Base-by-base conservation (phyloP, 2,329 filamentous ascomycete genomes). In the Colletotrichum gloeosporioides region DNA sequence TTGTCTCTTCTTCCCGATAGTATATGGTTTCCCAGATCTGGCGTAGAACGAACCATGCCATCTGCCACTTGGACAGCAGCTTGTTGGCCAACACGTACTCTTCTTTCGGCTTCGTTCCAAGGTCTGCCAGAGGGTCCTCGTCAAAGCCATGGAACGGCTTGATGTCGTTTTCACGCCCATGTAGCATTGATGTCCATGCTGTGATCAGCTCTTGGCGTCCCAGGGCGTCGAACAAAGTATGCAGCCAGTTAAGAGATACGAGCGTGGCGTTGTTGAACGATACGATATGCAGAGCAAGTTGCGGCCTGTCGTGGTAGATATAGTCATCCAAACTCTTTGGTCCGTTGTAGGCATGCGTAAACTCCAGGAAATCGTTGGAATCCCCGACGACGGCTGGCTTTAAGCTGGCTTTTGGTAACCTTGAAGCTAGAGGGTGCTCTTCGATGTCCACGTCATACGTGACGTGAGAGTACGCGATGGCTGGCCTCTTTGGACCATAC, bases 241-340 rank as follows among this genome's bases (percentile, higher is more conserved):
- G 59, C 59, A 62, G n/a, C 59, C 29, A 62, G 29, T 62, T 62
- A 3, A 62, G 29, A 13, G 29, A 34, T 1, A 62, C 29, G 0
- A 62, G 16, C 10, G 59, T 22, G 18, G 59, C 27, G 75, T 91
- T 86, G 4, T 78, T 78, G 78, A 91, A 91, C 0, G 85, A 84
- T 3, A 86, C 84, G 61, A 90, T 82, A 71, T 89, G 87, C 6
- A 91, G 80, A 8, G 84, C 84, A 6, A 91, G 78, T 78, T 88
- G 86, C 1, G 89, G 88, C n/a, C 77, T 79, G 79, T 90, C 88
- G 6, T 79, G 74, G 67, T 80, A 79, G 15, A 88, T 65, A 75
- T 85, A 88, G 71, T 89, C 87, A 2, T 82, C 78, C 1, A 88
- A 75, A 6, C 75, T 81, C 9, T 18, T 64, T 1, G 79, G 80